Conservation (phyloP, 192 early-diverging fungal species). For the Allomyces macrogynus region DNA sequence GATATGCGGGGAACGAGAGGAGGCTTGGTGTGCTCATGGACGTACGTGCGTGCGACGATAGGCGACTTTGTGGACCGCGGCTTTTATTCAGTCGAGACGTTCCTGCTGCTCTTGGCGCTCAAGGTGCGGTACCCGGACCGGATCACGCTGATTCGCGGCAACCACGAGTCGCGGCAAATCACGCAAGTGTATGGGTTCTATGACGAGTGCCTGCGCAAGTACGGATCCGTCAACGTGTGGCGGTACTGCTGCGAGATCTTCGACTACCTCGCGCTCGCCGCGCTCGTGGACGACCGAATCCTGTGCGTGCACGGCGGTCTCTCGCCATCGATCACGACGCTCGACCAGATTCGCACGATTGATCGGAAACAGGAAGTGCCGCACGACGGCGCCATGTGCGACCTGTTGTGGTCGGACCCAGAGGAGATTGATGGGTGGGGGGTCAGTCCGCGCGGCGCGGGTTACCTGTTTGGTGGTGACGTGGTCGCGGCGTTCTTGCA, state of each 20-base stretch:
- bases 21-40: no score
- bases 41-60: background rate
- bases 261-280: constrained; percentile 83
- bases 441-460: constrained; percentile 85
- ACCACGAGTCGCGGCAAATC: constrained; percentile 83
- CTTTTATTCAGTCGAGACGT: constrained; percentile 92
- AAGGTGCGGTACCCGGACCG: constrained; percentile 86
- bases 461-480: constrained; percentile 93
- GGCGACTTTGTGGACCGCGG: constrained; percentile 91
- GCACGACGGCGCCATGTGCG: constrained; percentile 95
- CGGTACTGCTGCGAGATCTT: constrained; percentile 95
- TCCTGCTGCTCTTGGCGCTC: constrained; percentile 78
- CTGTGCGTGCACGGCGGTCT: constrained; percentile 92
- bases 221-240: constrained; percentile 91
- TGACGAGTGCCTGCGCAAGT: constrained; percentile 90
- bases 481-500: constrained; percentile 63
- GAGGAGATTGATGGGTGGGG: constrained; percentile 84
- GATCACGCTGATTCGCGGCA: constrained; percentile 81
- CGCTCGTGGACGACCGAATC: constrained; percentile 83
- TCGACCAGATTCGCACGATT: constrained; percentile 88
- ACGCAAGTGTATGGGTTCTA: constrained; percentile 99
- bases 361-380: constrained; percentile 95
- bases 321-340: constrained; percentile 74
- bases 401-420: constrained; percentile 94
- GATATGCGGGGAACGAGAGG: no score